Conservation (phyloP, 257 asterid genomes). For the Nemophila menziesii region DNA sequence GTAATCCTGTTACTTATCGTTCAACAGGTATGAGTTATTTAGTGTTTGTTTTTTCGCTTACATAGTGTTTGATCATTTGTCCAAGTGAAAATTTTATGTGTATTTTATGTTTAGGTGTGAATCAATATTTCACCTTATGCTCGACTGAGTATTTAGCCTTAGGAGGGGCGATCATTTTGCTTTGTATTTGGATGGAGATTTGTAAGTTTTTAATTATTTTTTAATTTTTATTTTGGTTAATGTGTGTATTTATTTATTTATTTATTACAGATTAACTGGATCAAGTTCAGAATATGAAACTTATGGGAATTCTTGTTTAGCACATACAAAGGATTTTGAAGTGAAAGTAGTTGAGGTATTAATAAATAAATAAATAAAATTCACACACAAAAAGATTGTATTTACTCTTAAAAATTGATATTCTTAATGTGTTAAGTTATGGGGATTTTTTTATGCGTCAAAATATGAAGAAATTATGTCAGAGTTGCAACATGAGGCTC, state of each 20-base stretch:
- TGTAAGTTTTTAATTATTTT: constrained; percentile 41
- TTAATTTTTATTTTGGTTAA: neutral
- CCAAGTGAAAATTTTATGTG: too few relatives aligned
- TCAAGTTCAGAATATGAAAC: constrained; percentile 89
- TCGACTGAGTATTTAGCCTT: constrained; percentile 63
- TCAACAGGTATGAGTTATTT: too few relatives aligned
- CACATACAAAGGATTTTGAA: constrained; percentile 49
- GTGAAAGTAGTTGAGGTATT: constrained; percentile 88
- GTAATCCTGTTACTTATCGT: constrained; percentile 56
- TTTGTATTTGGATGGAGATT: constrained; percentile 79
- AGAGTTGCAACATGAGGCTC: constrained; percentile 40
- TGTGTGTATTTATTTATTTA: too few relatives aligned
- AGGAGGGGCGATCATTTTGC: constrained; percentile 96
- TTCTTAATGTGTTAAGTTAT: constrained; percentile 30
- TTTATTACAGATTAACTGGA: constrained; percentile 51
- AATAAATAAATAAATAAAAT: too few relatives aligned
- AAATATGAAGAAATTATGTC: constrained; percentile 72
- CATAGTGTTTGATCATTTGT: too few relatives aligned
- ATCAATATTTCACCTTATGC: constrained; percentile 82
- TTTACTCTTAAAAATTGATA: neutral
- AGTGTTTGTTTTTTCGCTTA: too few relatives aligned
- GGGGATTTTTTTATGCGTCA: constrained; percentile 90
- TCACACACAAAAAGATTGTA: too few relatives aligned
- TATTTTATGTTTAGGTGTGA: constrained; percentile 56
- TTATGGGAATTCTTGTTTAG: constrained; percentile 72